A percentile compares a stretch with the other conserved stretches of the same genome.
Conservation (phyloP, 768 basidiomycete species). For the Lentinula sp. region DNA sequence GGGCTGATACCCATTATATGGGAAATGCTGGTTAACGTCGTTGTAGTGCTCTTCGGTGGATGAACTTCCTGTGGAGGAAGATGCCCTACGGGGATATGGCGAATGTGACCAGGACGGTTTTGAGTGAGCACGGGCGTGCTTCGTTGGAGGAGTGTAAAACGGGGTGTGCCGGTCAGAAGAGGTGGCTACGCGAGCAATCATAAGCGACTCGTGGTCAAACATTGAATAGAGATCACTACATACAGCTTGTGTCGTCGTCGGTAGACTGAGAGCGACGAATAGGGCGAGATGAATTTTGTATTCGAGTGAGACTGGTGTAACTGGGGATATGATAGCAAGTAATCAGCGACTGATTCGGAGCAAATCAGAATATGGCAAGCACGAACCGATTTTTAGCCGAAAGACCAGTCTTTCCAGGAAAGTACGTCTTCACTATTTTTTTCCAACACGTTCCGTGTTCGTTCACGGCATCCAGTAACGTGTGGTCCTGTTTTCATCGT, state of each 20-base stretch:
- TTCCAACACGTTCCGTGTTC: conserved; percentile 57
- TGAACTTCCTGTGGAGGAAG: not conserved
- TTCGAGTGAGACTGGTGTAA: conserved; percentile 2
- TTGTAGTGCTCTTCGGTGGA: not conserved
- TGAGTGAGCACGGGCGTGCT: not conserved
- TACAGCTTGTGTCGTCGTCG: not conserved
- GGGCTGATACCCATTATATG: not conserved
- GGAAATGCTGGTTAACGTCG: not conserved
- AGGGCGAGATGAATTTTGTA: not conserved
- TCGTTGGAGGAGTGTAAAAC: not conserved
- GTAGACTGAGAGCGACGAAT: not conserved
- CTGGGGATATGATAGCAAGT: not conserved
- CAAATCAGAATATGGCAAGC: too few relatives aligned
- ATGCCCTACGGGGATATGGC: not conserved
- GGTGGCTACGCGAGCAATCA: not conserved
- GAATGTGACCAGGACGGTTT: not conserved
- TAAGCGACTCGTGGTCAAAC: not conserved
- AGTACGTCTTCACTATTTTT: conserved; percentile 55
- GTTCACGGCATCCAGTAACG: conserved; percentile 45
- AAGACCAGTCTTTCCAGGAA: conserved; percentile 53
- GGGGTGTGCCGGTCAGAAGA: not conserved
- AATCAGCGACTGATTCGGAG: not conserved
- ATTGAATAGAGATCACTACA: not conserved
- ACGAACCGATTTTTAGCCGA: conserved; percentile 54
- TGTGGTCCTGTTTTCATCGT: conserved; percentile 32